phyloP scores from a whole-genome alignment of 2,329 filamentous ascomycete genomes.

The Fusarium irregulare region DNA sequence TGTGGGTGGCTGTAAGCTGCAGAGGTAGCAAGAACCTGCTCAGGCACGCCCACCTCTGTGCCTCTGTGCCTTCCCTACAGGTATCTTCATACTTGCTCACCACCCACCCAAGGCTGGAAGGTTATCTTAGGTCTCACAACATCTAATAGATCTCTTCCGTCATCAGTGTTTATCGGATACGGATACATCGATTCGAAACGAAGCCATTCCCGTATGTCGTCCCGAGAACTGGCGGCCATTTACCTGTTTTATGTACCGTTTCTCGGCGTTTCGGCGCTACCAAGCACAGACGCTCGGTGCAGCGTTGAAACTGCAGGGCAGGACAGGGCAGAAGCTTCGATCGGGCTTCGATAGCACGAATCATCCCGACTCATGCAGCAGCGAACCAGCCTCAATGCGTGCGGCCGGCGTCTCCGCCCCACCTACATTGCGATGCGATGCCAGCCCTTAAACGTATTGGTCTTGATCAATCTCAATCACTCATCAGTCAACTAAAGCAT shows the following conservation, averaged over 20 bases:
- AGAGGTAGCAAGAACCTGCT: not conserved
- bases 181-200: not conserved
- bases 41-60: not conserved
- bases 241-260: slow-evolving; percentile 8
- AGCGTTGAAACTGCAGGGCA: slow-evolving; percentile 32
- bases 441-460: slow-evolving; percentile 15
- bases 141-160: not conserved
- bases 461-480: slow-evolving; percentile 14
- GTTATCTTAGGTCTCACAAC: not conserved
- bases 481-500: not conserved
- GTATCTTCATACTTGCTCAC: not conserved
- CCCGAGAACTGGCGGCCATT: not conserved
- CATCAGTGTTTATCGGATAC: not conserved
- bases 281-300: slow-evolving; percentile 29
- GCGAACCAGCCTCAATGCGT: slow-evolving; percentile 33
- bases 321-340: slow-evolving; percentile 46
- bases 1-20: not conserved
- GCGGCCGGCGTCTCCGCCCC: slow-evolving; percentile 41
- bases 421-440: slow-evolving; percentile 23
- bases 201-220: slow-evolving; percentile 12
- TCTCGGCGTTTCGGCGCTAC: slow-evolving; percentile 41
- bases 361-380: slow-evolving; percentile 39
- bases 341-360: slow-evolving; percentile 47
- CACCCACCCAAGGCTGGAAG: not conserved
- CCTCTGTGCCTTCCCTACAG: not conserved